A percentile compares a stretch with the other conserved stretches of the same genome.
phyloP scores from a whole-genome alignment of 306 rosid species.

The Astragalus membranaceus region DNA sequence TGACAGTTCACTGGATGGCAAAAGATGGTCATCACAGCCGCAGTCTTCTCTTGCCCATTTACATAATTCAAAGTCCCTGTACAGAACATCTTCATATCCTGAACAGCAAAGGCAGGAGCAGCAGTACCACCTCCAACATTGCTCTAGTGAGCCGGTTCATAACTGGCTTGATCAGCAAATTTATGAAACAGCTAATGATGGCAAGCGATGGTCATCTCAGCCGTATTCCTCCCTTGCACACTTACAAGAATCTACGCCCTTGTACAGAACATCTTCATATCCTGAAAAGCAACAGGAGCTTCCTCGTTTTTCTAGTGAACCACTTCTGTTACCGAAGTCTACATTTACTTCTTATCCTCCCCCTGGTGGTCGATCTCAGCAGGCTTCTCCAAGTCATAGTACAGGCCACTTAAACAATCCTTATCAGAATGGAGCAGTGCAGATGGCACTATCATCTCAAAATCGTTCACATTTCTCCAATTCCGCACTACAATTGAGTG shows the following conservation, averaged over 20 bases:
- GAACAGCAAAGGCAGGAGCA: conserved; percentile 72
- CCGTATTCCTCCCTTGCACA: conserved; percentile 33
- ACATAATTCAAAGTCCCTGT: conserved; percentile 49
- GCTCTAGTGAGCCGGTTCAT: conserved; percentile 61
- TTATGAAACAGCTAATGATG: conserved; percentile 38
- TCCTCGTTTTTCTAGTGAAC: conserved; percentile 47
- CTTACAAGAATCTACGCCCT: conserved; percentile 30
- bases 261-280: conserved; percentile 51
- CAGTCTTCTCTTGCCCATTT: conserved; percentile 33
- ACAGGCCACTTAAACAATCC: conserved; percentile 34
- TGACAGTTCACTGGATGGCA: conserved; percentile 35
- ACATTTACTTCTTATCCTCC: conserved; percentile 53
- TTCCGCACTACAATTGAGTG: conserved; percentile 38
- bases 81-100: conserved; percentile 82
- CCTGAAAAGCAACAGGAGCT: conserved; percentile 42
- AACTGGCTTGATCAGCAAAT: conserved; percentile 45
- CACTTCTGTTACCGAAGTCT: conserved; percentile 37
- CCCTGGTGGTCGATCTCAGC: conserved; percentile 39
- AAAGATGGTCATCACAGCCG: conserved; percentile 69
- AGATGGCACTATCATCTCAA: conserved; percentile 38
- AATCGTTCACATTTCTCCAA: conserved; percentile 38
- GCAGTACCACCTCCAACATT: conserved; percentile 44
- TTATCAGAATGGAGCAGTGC: conserved; percentile 36
- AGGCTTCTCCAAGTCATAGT: conserved; percentile 38
- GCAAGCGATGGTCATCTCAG: conserved; percentile 49